Percentiles rank a stretch among this genome's conserved stretches.
phyloP scores from a whole-genome alignment of 768 basidiomycete genomes.

The Lepiota subincarnata region DNA sequence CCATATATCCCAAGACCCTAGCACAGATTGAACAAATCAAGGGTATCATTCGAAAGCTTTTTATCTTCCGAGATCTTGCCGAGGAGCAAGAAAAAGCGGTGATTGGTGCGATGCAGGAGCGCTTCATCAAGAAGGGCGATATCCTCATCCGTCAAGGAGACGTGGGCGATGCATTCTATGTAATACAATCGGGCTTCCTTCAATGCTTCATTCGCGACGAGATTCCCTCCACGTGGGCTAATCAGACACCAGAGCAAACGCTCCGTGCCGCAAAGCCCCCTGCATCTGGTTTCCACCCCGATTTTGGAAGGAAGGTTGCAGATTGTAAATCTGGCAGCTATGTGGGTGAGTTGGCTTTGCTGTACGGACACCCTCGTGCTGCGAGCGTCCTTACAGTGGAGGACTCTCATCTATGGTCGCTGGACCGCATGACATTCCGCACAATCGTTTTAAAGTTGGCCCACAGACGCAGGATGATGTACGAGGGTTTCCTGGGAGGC shows the following conservation, averaged over 20 bases:
- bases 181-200: constrained; percentile 86
- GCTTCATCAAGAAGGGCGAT: constrained; percentile 61
- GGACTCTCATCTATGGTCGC: constrained; percentile 83
- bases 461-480: constrained; percentile 88
- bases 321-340: constrained; percentile 82
- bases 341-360: constrained; percentile 95
- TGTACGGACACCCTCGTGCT: constrained; percentile 96
- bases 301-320: constrained; percentile 77
- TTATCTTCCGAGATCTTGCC: constrained; percentile 94
- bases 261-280: constrained; percentile 37
- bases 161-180: constrained; percentile 96
- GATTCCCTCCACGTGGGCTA: constrained; percentile 57
- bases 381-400: constrained; percentile 89
- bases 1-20: constrained; percentile 71
- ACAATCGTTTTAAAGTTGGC: constrained; percentile 95
- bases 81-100: constrained; percentile 94
- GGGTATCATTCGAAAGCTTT: constrained; percentile 80
- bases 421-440: constrained; percentile 97
- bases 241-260: constrained; percentile 31
- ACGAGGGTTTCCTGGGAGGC: constrained; percentile 91
- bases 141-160: constrained; percentile 98
- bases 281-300: constrained; percentile 63
- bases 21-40: constrained; percentile 89
- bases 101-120: constrained; percentile 93
- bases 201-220: constrained; percentile 78